A percentile compares a stretch with the other conserved stretches of the same genome.
phyloP scores from a whole-genome alignment of 805 yeast genomes.

The Teunomyces barrocoloradensis region DNA sequence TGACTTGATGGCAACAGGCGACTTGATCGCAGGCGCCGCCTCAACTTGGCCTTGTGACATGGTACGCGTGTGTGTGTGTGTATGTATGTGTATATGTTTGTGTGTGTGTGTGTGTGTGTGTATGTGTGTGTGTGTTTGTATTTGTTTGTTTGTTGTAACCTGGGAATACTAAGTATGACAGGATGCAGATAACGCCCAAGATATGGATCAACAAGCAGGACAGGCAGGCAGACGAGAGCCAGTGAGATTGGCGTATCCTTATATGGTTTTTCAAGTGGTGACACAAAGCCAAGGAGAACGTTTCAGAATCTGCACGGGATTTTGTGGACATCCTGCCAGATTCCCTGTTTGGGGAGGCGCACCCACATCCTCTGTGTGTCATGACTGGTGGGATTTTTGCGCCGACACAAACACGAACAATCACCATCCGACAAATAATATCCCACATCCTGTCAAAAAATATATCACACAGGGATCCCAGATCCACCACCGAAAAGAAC shows the following conservation, averaged over 20 bases:
- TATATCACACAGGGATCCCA: too few relatives aligned
- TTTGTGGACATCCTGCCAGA: neutral
- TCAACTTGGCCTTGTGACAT: constrained; percentile 8
- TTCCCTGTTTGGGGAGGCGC: neutral
- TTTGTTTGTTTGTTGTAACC: too few relatives aligned
- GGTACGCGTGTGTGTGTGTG: neutral
- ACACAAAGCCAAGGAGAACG: neutral
- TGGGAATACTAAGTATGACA: too few relatives aligned
- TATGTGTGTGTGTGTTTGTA: too few relatives aligned
- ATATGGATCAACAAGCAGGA: neutral
- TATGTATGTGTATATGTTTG: too few relatives aligned
- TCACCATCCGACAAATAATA: too few relatives aligned
- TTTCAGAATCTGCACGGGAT: constrained; percentile 3
- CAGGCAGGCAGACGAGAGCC: neutral
- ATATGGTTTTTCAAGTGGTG: constrained; percentile 1
- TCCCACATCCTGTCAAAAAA: too few relatives aligned
- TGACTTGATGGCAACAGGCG: too few relatives aligned
- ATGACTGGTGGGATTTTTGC: neutral
- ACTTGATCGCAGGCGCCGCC: neutral
- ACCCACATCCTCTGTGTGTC: neutral
- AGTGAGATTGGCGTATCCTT: constrained; percentile 1
- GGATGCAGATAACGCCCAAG: neutral
- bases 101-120: neutral
- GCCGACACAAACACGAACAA: neutral
- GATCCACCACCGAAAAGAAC: too few relatives aligned